Evolutionary conservation across 2,329 filamentous ascomycete species (phyloP).

Genomic region (Claviceps sorghi): DNA sequence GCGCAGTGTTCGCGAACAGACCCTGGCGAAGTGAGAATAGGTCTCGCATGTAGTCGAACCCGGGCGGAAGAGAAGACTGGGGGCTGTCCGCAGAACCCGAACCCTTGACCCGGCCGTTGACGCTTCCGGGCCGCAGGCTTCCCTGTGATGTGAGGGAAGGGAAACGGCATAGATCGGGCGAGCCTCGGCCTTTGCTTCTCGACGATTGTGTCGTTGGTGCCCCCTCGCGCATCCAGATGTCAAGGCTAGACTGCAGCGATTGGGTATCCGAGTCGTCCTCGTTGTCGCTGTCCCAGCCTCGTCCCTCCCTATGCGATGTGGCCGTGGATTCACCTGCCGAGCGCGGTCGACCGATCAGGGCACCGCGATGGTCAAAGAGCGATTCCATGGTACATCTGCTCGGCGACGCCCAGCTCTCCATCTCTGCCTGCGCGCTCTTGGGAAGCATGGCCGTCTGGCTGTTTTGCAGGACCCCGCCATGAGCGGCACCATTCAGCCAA

Average conservation of each 20-base stretch:
- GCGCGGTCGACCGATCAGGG: slow-evolving; percentile 25
- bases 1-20: slow-evolving; percentile 24
- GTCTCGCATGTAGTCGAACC: slow-evolving; percentile 30
- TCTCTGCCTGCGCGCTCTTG: neutral
- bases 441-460: neutral
- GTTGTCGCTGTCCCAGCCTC: slow-evolving; percentile 30
- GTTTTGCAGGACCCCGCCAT: slow-evolving; percentile 7
- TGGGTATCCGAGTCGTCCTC: slow-evolving; percentile 21
- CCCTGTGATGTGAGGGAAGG: slow-evolving; percentile 22
- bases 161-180: slow-evolving; percentile 42
- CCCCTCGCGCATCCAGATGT: slow-evolving; percentile 44
- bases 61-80: slow-evolving; percentile 9
- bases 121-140: slow-evolving; percentile 34
- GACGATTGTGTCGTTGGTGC: slow-evolving; percentile 22
- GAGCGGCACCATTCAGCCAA: slow-evolving; percentile 13
- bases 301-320: slow-evolving; percentile 22
- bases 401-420: slow-evolving; percentile 4
- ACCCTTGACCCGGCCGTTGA: slow-evolving; percentile 24
- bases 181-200: slow-evolving; percentile 17
- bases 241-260: slow-evolving; percentile 35
- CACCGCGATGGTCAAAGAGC: slow-evolving; percentile 9
- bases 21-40: slow-evolving; percentile 28
- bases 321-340: slow-evolving; percentile 32
- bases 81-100: slow-evolving; percentile 11
- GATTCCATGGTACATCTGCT: slow-evolving; percentile 1